Conservation (phyloP, 2,329 filamentous ascomycete genomes). For the Cercospora sojina region DNA sequence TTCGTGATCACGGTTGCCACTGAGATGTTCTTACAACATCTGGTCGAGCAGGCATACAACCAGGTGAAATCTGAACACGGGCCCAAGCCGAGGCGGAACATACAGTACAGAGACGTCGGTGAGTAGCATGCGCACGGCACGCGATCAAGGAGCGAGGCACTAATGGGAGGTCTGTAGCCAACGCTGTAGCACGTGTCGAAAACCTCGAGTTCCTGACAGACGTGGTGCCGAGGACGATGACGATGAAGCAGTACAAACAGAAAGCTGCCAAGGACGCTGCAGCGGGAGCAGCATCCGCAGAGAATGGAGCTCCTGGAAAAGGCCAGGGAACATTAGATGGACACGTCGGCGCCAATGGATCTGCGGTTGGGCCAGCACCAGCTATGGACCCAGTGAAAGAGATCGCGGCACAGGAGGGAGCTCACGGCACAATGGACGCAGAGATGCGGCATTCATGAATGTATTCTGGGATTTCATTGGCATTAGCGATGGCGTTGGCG, state of each 20-base stretch:
- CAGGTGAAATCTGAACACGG: constrained; percentile 75
- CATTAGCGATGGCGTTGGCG: constrained; percentile 10
- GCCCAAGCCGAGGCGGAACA: constrained; percentile 84
- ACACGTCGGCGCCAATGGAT: constrained; percentile 21
- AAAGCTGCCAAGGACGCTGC: constrained; percentile 35
- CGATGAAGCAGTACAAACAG: constrained; percentile 76
- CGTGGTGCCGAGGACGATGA: constrained; percentile 80
- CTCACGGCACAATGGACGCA: neutral
- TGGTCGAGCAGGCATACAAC: constrained; percentile 79
- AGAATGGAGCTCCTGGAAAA: neutral
- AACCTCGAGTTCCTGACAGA: constrained; percentile 94
- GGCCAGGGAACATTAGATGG: constrained; percentile 22
- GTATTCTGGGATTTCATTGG: neutral
- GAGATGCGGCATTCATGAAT: constrained; percentile 8
- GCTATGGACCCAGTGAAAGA: neutral
- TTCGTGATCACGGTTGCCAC: constrained; percentile 93
- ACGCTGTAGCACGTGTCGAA: constrained; percentile 81
- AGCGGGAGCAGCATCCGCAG: constrained; percentile 8
- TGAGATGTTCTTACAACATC: constrained; percentile 93
- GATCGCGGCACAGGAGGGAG: constrained; percentile 6
- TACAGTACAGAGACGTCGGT: constrained; percentile 95
- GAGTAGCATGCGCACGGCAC: constrained; percentile 32
- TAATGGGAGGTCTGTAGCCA: constrained; percentile 56
- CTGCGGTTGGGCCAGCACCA: neutral
- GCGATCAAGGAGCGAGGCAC: neutral